Evolutionary conservation across 2,329 filamentous ascomycete species (phyloP), one percentile per base, ranked within the genome.

Genomic region (Diaporthe nobilis): DNA sequence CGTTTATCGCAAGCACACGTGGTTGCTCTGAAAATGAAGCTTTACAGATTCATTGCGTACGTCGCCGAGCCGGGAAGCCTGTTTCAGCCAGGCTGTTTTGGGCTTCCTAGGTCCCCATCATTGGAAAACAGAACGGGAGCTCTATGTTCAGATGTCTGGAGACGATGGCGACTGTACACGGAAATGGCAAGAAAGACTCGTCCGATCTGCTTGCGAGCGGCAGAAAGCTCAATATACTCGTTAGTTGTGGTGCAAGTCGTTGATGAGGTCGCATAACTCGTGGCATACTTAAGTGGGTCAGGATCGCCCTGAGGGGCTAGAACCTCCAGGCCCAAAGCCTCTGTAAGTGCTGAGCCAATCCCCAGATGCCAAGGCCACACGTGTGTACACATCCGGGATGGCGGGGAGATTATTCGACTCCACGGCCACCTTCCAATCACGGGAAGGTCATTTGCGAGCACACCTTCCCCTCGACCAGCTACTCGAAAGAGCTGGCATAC

Each of bases 301-400:
- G 4, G 7, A 37, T 12, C 25, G 28, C 44, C 44, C 44, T 9
- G 44, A 20, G 58, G n/a, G 53, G 31, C 63, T 13, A 71, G 22
- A 71, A 58, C 28, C 17, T 31, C 25, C 15, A 37, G 47, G 15
- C 12, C 22, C 51, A 31, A 15, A 28, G 25, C 15, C 60, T 65
- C 39, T 65, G 20, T 49, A 37, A 51, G 44, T 37, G 28, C 6
- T 67, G 53, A 22, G 37, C 74, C 74, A 76, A 76, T 76, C 74
- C 55, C 25, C 42, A 39, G n/a, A 15, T 25, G 47, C 55, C 63
- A 61, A 58, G 57, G n/a, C 28, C 55, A 57, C 74, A 76, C 74
- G 74, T 76, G 74, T 31, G 60, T 51, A 28, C 51, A 20, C 22
- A 42, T 39, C 20, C n/a, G 28, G 42, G 20, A 47, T 39, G 51